Evolutionary conservation across 2,329 filamentous ascomycete species (phyloP).

Genomic region (Calonectria pseudoreteaudii): DNA sequence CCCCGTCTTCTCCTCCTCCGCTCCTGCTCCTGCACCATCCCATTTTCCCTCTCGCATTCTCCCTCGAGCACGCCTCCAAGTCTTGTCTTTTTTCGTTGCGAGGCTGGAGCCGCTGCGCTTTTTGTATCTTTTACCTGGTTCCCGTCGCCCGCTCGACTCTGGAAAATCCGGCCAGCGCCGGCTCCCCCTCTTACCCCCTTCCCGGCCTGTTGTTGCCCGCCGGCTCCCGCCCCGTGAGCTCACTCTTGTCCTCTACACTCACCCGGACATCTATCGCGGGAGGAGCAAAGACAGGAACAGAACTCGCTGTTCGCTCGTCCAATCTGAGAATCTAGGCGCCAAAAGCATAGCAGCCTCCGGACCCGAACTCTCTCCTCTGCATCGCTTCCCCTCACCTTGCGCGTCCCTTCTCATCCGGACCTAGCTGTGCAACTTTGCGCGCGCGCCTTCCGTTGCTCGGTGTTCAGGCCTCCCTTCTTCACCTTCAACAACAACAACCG

Average conservation of each 20-base stretch:
- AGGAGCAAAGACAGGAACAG: neutral
- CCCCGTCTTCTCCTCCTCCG: conserved; percentile 23
- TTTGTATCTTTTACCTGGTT: conserved; percentile 6
- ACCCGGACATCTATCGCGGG: neutral
- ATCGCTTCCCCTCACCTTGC: neutral
- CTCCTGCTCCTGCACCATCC: conserved; percentile 17
- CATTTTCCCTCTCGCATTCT: neutral
- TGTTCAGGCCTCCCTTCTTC: neutral
- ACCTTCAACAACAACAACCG: neutral
- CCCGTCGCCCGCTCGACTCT: neutral
- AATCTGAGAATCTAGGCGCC: neutral
- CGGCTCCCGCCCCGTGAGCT: conserved; percentile 12
- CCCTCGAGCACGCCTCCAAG: neutral
- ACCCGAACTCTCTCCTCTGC: conserved; percentile 7
- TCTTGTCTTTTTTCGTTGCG: conserved; percentile 1
- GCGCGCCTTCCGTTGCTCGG: neutral
- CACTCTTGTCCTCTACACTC: conserved; percentile 3
- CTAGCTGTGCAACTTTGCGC: conserved; percentile 22
- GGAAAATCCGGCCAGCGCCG: conserved; percentile 11
- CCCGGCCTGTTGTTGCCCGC: conserved; percentile 20
- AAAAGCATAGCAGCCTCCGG: conserved; percentile 16
- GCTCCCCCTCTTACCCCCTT: neutral
- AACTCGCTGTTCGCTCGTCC: neutral
- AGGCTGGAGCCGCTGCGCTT: neutral
- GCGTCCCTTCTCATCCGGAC: neutral